A percentile compares a stretch with the other conserved stretches of the same genome.
Evolutionary conservation across 78 protist species (phyloP).

Genomic region (Planoprotostelium fungivorum): DNA sequence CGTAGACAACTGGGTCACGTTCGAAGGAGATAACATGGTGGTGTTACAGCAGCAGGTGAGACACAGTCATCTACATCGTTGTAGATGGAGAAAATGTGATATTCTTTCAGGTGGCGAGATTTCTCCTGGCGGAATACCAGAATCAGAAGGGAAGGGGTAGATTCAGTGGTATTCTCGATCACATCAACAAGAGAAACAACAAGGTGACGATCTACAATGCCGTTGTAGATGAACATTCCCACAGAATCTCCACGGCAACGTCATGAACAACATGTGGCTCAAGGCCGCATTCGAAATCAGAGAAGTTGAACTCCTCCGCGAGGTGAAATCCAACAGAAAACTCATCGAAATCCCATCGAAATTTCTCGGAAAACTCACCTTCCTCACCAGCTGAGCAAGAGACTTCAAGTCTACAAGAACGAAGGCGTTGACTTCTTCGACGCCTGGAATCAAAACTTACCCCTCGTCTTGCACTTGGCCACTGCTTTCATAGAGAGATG

Average conservation of each 20-base stretch:
- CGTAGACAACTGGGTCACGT: slow-evolving; percentile 52
- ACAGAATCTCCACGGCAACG: neutral
- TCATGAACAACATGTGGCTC: neutral
- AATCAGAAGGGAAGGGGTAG: slow-evolving; percentile 39
- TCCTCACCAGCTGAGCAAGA: neutral
- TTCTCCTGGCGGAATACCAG: slow-evolving; percentile 29
- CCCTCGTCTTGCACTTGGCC: neutral
- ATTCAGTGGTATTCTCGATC: neutral
- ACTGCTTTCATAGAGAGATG: neutral
- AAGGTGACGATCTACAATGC: too few relatives aligned
- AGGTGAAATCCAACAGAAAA: neutral
- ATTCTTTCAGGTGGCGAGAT: slow-evolving; percentile 31
- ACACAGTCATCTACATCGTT: neutral
- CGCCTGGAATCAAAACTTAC: neutral
- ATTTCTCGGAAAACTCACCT: neutral
- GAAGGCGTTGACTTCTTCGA: neutral
- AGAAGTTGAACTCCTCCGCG: neutral
- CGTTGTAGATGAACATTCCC: too few relatives aligned
- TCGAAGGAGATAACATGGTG: slow-evolving; percentile 60
- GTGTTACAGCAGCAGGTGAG: slow-evolving; percentile 38
- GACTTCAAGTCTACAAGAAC: neutral
- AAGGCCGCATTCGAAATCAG: neutral
- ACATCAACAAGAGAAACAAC: neutral
- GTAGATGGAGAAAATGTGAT: neutral
- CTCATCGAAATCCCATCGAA: neutral